Percentiles rank a stretch among this genome's conserved stretches.
Evolutionary conservation across 352 stramenopile species (phyloP).

Genomic region (Phytophthora kernoviae): DNA sequence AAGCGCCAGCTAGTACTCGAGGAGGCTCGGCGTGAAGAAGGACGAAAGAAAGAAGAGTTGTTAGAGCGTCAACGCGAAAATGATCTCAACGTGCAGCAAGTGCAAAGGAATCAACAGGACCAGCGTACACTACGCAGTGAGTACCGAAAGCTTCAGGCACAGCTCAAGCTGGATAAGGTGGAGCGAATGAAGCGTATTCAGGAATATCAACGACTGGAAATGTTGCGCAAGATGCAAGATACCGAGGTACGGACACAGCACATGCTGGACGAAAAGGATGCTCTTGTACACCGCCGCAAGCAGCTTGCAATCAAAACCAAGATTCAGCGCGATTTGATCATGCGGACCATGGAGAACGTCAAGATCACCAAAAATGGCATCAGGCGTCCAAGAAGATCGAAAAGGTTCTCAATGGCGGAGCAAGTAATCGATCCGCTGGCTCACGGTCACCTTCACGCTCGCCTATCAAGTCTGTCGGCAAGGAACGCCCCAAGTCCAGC

Average conservation of each 20-base stretch:
- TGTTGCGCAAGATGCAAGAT: constrained; percentile 85
- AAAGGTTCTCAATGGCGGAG: constrained; percentile 60
- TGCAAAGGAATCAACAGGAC: constrained; percentile 72
- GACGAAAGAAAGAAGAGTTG: constrained; percentile 71
- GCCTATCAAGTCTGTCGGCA: constrained; percentile 32
- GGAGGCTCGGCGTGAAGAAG: constrained; percentile 73
- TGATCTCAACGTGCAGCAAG: constrained; percentile 68
- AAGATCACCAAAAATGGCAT: constrained; percentile 91
- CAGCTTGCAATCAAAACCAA: constrained; percentile 82
- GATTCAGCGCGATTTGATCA: constrained; percentile 89
- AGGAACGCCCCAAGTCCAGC: constrained; percentile 64
- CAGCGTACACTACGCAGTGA: constrained; percentile 86
- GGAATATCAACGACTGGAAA: constrained; percentile 92
- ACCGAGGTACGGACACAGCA: constrained; percentile 78
- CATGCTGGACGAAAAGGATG: constrained; percentile 86
- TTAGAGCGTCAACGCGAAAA: constrained; percentile 69
- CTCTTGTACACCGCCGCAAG: constrained; percentile 80
- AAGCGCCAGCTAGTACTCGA: constrained; percentile 77
- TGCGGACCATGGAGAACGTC: constrained; percentile 89
- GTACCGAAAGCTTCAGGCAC: constrained; percentile 78
- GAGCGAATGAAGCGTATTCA: constrained; percentile 92
- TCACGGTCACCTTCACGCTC: constrained; percentile 52
- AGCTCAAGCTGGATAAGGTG: constrained; percentile 91
- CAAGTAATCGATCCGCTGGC: constrained; percentile 23
- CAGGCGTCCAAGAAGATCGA: constrained; percentile 81